A percentile compares a stretch with the other conserved stretches of the same genome.
phyloP scores from a whole-genome alignment of 768 basidiomycete genomes.

The Rhodotorula paludigena region DNA sequence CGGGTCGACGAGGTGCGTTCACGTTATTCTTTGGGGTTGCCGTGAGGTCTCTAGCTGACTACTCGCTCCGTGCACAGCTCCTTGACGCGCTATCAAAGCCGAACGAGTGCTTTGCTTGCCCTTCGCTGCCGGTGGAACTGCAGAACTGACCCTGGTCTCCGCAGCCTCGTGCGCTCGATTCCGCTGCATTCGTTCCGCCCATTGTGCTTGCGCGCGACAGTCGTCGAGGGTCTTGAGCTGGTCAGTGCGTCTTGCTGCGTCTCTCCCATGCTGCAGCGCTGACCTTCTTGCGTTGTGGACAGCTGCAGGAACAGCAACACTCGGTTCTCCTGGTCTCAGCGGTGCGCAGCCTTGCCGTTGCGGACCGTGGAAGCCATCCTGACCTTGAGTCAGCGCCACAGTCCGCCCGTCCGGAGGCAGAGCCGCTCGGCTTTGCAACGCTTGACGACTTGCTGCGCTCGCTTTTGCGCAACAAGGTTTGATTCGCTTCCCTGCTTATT shows the following conservation, averaged over 20 bases:
- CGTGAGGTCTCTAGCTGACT: too few relatives aligned
- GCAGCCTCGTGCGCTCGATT: constrained; percentile 11
- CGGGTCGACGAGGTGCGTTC: background rate
- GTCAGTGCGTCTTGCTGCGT: constrained; percentile 16
- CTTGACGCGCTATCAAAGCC: background rate
- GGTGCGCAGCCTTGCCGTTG: too few relatives aligned
- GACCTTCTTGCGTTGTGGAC: too few relatives aligned
- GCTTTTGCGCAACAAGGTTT: background rate
- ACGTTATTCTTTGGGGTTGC: too few relatives aligned
- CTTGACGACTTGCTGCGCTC: background rate
- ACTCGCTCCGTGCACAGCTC: too few relatives aligned
- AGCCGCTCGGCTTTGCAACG: background rate
- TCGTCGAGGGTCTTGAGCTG: background rate
- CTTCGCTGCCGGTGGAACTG: background rate
- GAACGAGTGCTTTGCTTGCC: background rate
- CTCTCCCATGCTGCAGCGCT: background rate
- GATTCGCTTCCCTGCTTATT: background rate
- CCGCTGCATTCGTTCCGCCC: constrained; percentile 1
- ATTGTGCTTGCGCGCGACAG: background rate
- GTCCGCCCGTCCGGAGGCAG: background rate
- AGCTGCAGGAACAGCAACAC: too few relatives aligned
- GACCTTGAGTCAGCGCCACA: background rate
- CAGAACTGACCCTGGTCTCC: background rate
- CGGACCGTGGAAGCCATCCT: background rate
- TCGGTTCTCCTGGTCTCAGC: too few relatives aligned